Conservation (phyloP, 371 early-diverging fungal species). For the Coemansia sp. region DNA sequence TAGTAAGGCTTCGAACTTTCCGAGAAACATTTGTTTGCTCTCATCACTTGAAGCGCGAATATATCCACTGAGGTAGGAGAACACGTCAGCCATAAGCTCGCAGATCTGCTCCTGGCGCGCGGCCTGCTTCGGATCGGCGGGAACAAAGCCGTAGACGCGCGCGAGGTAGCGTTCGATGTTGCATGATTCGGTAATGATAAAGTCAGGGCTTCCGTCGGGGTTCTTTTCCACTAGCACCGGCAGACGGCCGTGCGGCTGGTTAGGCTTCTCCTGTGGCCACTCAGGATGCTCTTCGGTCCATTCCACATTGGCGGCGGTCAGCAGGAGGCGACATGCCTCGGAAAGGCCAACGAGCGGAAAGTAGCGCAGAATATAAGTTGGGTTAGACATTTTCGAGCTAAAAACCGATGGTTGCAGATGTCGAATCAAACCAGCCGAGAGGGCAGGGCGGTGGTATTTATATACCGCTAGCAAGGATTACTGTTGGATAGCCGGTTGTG, state of each 20-base stretch:
- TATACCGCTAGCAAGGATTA: background rate
- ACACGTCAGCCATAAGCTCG: no score
- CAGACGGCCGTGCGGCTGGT: conserved; percentile 54
- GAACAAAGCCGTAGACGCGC: conserved; percentile 44
- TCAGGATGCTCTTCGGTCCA: conserved; percentile 45
- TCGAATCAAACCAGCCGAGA: background rate
- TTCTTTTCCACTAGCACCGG: conserved; percentile 54
- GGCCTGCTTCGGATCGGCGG: conserved; percentile 28
- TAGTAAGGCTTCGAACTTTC: no score
- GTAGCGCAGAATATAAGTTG: conserved; percentile 31
- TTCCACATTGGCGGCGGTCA: conserved; percentile 26
- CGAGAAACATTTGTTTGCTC: no score
- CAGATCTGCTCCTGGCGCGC: conserved; percentile 41
- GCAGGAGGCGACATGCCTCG: conserved; percentile 29
- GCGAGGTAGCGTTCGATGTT: conserved; percentile 58
- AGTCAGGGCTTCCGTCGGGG: conserved; percentile 22
- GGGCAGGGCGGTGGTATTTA: background rate
- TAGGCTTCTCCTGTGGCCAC: conserved; percentile 52
- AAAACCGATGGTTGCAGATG: background rate
- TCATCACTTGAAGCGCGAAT: no score
- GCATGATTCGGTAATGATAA: conserved; percentile 50
- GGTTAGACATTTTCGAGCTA: background rate
- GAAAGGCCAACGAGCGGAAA: conserved; percentile 28
- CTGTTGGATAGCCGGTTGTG: no score
- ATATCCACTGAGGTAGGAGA: no score